phyloP scores from a whole-genome alignment of 345 rosid genomes.

The Salix arbutifolia region DNA sequence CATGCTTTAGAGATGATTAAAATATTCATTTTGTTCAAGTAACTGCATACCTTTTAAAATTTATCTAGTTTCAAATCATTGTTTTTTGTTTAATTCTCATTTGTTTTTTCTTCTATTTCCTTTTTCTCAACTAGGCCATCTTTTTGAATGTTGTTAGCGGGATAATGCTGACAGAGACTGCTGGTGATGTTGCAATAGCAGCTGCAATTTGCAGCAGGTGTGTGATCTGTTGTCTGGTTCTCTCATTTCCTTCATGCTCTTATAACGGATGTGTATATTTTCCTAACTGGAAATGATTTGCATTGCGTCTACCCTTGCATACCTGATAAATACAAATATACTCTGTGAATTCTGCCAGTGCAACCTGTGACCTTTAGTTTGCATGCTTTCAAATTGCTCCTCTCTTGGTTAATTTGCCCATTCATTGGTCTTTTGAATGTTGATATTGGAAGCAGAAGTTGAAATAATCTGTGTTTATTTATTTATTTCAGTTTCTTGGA shows the following conservation, averaged over 20 bases:
- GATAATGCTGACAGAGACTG: slow-evolving; percentile 67
- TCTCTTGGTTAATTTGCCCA: too few species aligned
- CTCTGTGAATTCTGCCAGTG: background rate
- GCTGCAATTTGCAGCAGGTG: slow-evolving; percentile 96
- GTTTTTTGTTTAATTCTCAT: background rate
- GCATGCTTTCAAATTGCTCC: background rate
- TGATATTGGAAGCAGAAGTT: background rate
- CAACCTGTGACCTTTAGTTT: background rate
- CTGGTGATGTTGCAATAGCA: slow-evolving; percentile 93
- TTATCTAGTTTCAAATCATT: background rate
- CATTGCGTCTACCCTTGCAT: background rate
- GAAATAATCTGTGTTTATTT: background rate
- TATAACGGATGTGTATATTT: background rate
- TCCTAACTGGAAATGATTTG: background rate
- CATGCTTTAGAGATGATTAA: background rate
- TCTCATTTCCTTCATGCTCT: background rate
- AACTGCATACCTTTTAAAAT: background rate
- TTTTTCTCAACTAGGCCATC: slow-evolving; percentile 44
- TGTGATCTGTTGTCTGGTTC: background rate
- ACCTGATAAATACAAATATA: background rate
- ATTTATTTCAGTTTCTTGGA: slow-evolving; percentile 70
- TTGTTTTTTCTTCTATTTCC: background rate
- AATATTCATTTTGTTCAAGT: too few species aligned
- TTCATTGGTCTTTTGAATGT: background rate
- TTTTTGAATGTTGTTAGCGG: slow-evolving; percentile 85